Base-by-base conservation (phyloP, 2,329 filamentous ascomycete genomes). In the Aureobasidium melanogenum region DNA sequence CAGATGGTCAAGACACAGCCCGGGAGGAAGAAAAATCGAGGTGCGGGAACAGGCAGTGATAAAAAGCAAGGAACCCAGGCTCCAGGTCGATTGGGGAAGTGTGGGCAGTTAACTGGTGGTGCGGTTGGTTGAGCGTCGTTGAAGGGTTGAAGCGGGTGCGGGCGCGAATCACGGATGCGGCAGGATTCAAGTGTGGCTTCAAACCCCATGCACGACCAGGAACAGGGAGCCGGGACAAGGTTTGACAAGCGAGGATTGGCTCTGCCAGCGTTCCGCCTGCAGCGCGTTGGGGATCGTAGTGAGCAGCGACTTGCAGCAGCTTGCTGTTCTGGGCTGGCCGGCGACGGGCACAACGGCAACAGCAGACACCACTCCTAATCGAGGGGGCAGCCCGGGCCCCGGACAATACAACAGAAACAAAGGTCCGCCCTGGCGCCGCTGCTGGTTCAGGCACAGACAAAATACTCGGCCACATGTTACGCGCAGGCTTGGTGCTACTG, bases 81-180 rank as follows among this genome's bases (percentile, higher is more conserved):
- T 54, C 64, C 62, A 54, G 63, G 60, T 55, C 44, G 32, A 51
- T 57, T 51, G 61, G 52, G 52, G 43, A 50, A 47, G 39, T 44
- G 52, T 54, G 50, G 59, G 39, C 50, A 41, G 52, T 59, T 59
- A 59, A 46, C 41, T 52, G 59, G 59, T 54, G 59, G 59, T 50
- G 47, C 39, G 48, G 61, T 52, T 59, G 54, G 55, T 56, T 46
- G 43, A 52, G 32, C 38, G 61, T 57, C 47, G 61, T 62, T 57
- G 61, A 62, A 61, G 46, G 54, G 61, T 62, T 62, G 61, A 62
- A 62, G 61, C 60, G 60, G 60, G 60, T 46, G 60, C 43, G 52
- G 43, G 51, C 55, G 61, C 61, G 44, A 59, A 51, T 62, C 51
- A 62, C 51, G 60, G 60, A 62, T 59, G 44, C 60, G 59, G 59